Evolutionary conservation across 331 rosid genomes (phyloP), one percentile per base, ranked within the genome.

Genomic region (Saraca asoca): DNA sequence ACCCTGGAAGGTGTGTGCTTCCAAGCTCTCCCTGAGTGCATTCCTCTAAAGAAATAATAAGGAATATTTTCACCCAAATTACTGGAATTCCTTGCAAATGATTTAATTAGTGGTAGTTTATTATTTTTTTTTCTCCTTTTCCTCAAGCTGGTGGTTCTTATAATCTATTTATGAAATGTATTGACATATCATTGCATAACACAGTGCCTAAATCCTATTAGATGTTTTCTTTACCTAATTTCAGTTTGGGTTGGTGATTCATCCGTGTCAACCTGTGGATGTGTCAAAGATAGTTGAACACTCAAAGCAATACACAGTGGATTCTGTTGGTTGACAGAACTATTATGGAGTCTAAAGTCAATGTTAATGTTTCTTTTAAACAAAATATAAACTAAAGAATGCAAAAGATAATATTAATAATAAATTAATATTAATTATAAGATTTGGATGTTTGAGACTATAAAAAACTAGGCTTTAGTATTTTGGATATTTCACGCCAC

Each of bases 1-100:
- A 35, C 82, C 0, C 67, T 76, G 68, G 98, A 93, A 70, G 95
- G 98, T 92, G 76, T 34, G 81, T 76, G 49, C 56, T 67, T 52
- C 69, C 68, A 63, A 62, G 50, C 71, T 77, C 62, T 9, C 64
- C 17, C 10, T 39, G 46, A 72, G 45, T 37, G 51, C 48, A 35
- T 39, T 39, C 34, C 58, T 49, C 10, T 61, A 48, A 12, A 38
- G 43, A 18, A 66, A 24, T 71, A 51, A 48, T 35, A 12, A 12
- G 16, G 6, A 33, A 50, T 58, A 34, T 12, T 58, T 58, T 57
- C 11, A 7, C 17, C 15, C 34, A 7, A 19, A 62, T 42, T n/a
- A 12, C 46, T 29, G 5, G 50, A 9, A 42, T 19, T 44, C 17
- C 16, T 33, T 64, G 9, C 17, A 33, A 33, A 7, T 29, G 69